Base-by-base conservation (phyloP, 176 grass and related monocot genomes). In the Leersia perrieri region DNA sequence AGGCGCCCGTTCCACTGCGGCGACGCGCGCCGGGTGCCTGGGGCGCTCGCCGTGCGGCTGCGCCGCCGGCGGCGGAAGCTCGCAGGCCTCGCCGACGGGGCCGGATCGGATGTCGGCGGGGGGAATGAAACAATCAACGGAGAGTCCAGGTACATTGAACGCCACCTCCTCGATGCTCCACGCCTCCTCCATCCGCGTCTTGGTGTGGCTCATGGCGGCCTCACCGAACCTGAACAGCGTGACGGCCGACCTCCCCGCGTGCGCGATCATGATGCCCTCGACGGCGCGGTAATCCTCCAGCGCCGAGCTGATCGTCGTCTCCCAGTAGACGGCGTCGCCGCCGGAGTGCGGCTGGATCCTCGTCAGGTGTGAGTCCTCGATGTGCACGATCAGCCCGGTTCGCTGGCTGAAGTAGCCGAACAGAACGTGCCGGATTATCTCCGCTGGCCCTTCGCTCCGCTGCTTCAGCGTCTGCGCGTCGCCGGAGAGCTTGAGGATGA, bases 161-260 rank as follows among this genome's bases (percentile, higher is more conserved):
- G 90, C 95, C 53, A 98, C 92, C 90, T 98, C 95, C 72, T 98
- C 95, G 84, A 98, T 95, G 86, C 66, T 92, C 95, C 95, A 98
- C 0, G 84, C 72, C 81, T 98, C 95, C 88, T 98, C 92, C 95
- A 98, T 98, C 23, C 92, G 79, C 25, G 95, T 98, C 86, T 94
- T 88, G 79, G 90, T 95, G 84, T 98, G 95, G 90, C 92, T 95
- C 88, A 89, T 95, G 81, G 92, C 95, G 26, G 77, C 89, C 84
- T 98, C 95, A 9, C 92, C 95, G 76, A 98, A 98, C 42, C 92
- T 88, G 84, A 90, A 98, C 63, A 98, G 86, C 3, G 95, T 98
- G 26, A 93, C 88, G 15, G 89, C 72, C 7, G 95, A 98, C 3
- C 86, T 85, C 0, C 95, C 95, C 0, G 92, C 53, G 69, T 98